phyloP scores from a whole-genome alignment of 1,284 basidiomycete species.

The Vanrija pseudolonga region DNA sequence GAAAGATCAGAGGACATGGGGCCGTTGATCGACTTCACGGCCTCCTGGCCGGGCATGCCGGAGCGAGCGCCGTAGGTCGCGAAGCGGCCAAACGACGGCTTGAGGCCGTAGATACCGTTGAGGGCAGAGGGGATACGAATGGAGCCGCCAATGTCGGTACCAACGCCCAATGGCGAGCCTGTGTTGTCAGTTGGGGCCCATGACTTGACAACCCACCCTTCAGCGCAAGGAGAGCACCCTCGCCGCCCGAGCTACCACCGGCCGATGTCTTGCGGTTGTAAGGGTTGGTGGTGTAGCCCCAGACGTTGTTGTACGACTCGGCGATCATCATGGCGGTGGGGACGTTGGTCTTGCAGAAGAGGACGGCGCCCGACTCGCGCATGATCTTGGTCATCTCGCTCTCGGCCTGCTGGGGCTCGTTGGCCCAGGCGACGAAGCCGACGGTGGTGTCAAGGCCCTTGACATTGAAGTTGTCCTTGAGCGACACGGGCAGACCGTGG shows the following conservation, averaged over 20 bases:
- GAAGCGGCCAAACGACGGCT: constrained; percentile 66
- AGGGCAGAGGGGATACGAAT: constrained; percentile 64
- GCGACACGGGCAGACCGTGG: constrained; percentile 52
- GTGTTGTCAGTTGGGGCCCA: no score
- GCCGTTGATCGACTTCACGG: constrained; percentile 66
- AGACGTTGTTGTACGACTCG: constrained; percentile 50
- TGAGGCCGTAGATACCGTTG: constrained; percentile 64
- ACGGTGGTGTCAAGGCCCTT: constrained; percentile 31
- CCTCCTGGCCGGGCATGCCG: constrained; percentile 66
- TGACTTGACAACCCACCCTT: constrained; percentile 29
- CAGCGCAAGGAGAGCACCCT: constrained; percentile 57
- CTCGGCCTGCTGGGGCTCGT: constrained; percentile 9
- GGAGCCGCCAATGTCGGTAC: constrained; percentile 70
- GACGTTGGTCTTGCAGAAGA: constrained; percentile 43
- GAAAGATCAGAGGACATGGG: constrained; percentile 61
- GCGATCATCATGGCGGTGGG: constrained; percentile 43
- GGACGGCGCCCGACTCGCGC: constrained; percentile 26
- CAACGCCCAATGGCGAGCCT: constrained; percentile 62
- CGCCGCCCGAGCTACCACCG: constrained; percentile 64
- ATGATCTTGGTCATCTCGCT: constrained; percentile 13
- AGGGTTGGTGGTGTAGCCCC: constrained; percentile 67
- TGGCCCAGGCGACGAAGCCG: constrained; percentile 18
- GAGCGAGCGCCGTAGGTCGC: constrained; percentile 65
- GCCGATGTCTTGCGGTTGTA: constrained; percentile 56
- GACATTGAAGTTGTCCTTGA: constrained; percentile 30